Conservation (phyloP, 345 rosid species). For the Hibiscus tridactylites region DNA sequence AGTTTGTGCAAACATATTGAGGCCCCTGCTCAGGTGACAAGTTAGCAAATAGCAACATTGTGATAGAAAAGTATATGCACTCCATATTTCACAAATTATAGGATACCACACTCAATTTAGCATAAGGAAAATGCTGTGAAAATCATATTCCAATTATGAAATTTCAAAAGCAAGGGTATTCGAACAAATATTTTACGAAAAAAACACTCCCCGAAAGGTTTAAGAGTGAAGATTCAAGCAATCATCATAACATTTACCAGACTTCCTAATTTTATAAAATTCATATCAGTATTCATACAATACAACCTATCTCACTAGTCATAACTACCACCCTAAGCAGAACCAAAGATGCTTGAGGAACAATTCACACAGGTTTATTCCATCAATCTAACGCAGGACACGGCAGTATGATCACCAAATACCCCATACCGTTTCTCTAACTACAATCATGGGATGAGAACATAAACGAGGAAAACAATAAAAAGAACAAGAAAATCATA, state of each 20-base stretch:
- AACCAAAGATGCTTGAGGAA: not conserved
- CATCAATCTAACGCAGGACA: not conserved
- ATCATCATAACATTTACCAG: not conserved
- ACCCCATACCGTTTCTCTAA: not conserved
- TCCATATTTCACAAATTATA: not conserved
- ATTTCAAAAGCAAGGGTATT: not conserved
- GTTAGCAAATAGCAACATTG: not conserved
- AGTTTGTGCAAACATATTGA: conserved; percentile 93
- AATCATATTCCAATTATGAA: not conserved
- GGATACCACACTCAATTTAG: not conserved
- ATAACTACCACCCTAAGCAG: not conserved
- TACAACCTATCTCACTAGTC: not conserved
- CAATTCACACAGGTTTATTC: not conserved
- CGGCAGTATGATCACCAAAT: not conserved
- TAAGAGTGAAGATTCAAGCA: not conserved
- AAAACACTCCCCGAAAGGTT: not conserved
- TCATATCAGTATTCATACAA: not conserved
- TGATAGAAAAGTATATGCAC: not conserved
- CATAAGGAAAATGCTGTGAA: not conserved
- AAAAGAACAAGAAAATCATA: conserved; percentile 19
- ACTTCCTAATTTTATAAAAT: not conserved
- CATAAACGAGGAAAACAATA: conserved; percentile 5
- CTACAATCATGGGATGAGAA: conserved; percentile 4
- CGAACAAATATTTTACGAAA: not conserved
- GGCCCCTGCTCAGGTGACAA: conserved; percentile 45